A percentile compares a stretch with the other conserved stretches of the same genome.
phyloP scores from a whole-genome alignment of 805 yeast genomes.

The Wickerhamomyces alni region DNA sequence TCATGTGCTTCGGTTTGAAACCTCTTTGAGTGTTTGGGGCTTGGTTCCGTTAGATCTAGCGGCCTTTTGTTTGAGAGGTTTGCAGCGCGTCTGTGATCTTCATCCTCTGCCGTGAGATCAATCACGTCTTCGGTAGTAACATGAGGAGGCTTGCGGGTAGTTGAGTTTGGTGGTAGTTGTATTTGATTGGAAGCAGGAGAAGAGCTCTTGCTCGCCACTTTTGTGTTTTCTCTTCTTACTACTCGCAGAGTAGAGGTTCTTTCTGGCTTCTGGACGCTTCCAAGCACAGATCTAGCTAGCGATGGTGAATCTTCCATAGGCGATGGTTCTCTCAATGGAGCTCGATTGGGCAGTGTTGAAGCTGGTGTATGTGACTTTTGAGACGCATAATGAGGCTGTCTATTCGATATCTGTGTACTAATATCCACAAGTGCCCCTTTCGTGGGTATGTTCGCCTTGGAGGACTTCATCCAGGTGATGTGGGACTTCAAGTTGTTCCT shows the following conservation, averaged over 20 bases:
- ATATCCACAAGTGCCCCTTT: conserved; percentile 10
- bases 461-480: conserved; percentile 20
- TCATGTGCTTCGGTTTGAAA: background rate
- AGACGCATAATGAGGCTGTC: background rate
- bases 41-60: background rate
- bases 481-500: conserved; percentile 25
- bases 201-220: background rate
- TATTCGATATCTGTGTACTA: conserved; percentile 2
- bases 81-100: conserved; percentile 1
- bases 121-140: conserved; percentile 12
- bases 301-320: background rate
- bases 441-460: conserved; percentile 20
- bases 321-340: background rate
- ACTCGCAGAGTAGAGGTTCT: conserved; percentile 15
- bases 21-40: conserved; percentile 8
- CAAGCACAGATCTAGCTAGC: background rate
- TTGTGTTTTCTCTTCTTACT: conserved; percentile 15
- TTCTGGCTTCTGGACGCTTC: conserved; percentile 7
- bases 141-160: background rate
- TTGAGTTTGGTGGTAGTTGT: conserved; percentile 1
- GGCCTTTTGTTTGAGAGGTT: conserved; percentile 4
- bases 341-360: background rate
- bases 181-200: background rate
- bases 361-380: background rate
- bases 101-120: conserved; percentile 24